Conservation (phyloP, 441 rosid genomes). For the Omphalea diandra region DNA sequence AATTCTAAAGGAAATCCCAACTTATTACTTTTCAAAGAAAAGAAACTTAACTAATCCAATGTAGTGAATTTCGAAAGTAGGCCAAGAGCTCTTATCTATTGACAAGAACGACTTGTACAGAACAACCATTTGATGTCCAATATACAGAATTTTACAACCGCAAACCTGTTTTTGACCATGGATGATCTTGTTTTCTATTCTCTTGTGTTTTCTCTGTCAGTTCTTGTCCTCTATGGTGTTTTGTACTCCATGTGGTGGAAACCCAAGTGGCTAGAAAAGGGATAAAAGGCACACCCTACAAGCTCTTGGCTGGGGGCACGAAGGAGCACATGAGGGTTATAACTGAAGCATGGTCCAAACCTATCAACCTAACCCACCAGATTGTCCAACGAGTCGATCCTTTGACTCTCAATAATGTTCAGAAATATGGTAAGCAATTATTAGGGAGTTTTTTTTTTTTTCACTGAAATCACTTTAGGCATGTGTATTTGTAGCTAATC, state of each 20-base stretch:
- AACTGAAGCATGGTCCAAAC: constrained; percentile 39
- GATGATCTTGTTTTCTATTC: constrained; percentile 8
- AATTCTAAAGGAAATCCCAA: no score
- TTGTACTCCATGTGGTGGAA: constrained; percentile 41
- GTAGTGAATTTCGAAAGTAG: no score
- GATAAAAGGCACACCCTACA: constrained; percentile 38
- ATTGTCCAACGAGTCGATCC: constrained; percentile 42
- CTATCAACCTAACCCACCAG: constrained; percentile 31
- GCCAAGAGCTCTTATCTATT: no score
- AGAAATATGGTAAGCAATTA: constrained; percentile 38
- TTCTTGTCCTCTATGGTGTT: constrained; percentile 23
- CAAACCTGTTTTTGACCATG: constrained; percentile 20
- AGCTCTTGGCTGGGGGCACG: constrained; percentile 39
- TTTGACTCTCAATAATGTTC: constrained; percentile 29
- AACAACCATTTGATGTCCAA: no score
- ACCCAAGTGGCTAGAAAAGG: constrained; percentile 42
- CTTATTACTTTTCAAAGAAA: no score
- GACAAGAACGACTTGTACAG: no score
- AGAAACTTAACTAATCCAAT: no score
- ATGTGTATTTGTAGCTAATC: no score
- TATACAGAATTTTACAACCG: background rate
- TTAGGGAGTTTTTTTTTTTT: no score
- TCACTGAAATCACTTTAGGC: background rate
- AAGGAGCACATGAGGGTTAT: constrained; percentile 29
- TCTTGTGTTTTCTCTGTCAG: background rate